phyloP scores from a whole-genome alignment of 1,284 basidiomycete species.

The Apiotrichum akiyoshidainum region DNA sequence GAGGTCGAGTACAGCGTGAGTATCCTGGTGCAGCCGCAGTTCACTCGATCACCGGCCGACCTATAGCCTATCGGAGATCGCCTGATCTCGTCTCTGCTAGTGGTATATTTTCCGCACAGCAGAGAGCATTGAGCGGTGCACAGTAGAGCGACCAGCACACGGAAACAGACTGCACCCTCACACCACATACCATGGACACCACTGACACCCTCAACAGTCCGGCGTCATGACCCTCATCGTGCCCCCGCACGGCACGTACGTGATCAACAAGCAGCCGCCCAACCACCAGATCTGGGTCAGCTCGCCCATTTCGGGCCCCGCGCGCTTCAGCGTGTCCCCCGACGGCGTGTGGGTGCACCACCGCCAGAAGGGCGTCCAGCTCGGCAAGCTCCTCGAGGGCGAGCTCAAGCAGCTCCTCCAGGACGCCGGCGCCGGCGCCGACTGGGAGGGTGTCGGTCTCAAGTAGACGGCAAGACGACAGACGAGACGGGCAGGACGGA shows the following conservation, averaged over 20 bases:
- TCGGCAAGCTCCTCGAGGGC: slow-evolving; percentile 64
- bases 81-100: too few species aligned
- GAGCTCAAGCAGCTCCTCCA: slow-evolving; percentile 38
- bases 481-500: background rate
- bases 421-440: slow-evolving; percentile 57
- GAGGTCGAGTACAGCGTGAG: slow-evolving; percentile 94
- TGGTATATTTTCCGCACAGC: too few species aligned
- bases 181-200: too few species aligned
- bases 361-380: slow-evolving; percentile 60
- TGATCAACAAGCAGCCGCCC: slow-evolving; percentile 98
- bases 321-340: slow-evolving; percentile 75
- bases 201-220: slow-evolving; percentile 58
- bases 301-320: slow-evolving; percentile 83
- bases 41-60: background rate
- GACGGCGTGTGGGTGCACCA: slow-evolving; percentile 66
- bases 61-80: too few species aligned
- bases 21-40: slow-evolving; percentile 23
- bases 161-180: too few species aligned
- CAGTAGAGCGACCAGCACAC: too few species aligned
- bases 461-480: slow-evolving; percentile 15
- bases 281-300: slow-evolving; percentile 99
- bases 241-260: slow-evolving; percentile 86
- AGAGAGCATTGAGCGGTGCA: too few species aligned
- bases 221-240: slow-evolving; percentile 87
- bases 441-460: slow-evolving; percentile 40